Conservation (phyloP, 2,329 filamentous ascomycete species). For the Trichoderma sp. region DNA sequence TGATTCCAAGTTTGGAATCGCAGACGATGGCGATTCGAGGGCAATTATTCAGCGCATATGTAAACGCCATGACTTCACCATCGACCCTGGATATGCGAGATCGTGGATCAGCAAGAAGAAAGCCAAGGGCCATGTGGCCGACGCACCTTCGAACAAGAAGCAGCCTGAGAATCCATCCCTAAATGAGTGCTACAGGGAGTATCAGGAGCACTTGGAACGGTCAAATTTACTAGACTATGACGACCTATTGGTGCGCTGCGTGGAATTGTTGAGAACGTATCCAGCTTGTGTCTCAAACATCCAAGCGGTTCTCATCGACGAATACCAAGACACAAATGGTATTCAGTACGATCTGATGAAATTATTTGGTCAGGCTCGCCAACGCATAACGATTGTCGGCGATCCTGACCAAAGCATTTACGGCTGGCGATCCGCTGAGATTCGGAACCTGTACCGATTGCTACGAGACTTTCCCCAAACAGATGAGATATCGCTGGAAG, state of each 20-base stretch:
- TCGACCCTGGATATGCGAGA: conserved; percentile 73
- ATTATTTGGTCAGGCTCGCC: conserved; percentile 72
- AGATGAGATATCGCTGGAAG: conserved; percentile 81
- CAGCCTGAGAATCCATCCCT: conserved; percentile 60
- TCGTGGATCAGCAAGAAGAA: conserved; percentile 75
- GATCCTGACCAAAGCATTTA: conserved; percentile 99
- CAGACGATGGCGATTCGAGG: conserved; percentile 78
- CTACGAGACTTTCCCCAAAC: conserved; percentile 76
- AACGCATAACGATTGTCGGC: conserved; percentile 89
- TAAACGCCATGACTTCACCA: conserved; percentile 68
- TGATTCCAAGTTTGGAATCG: conserved; percentile 83
- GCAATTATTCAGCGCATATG: conserved; percentile 82
- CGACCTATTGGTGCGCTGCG: conserved; percentile 83
- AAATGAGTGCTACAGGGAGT: conserved; percentile 70
- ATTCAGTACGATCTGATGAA: conserved; percentile 95
- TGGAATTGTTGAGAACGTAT: conserved; percentile 72
- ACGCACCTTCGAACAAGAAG: conserved; percentile 45
- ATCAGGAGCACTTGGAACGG: conserved; percentile 72
- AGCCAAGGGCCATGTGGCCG: conserved; percentile 56
- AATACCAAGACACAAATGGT: conserved; percentile 96
- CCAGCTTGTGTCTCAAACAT: conserved; percentile 87
- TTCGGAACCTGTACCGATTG: conserved; percentile 82
- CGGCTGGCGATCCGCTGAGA: conserved; percentile 90
- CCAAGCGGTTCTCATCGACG: conserved; percentile 89
- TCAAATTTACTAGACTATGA: conserved; percentile 94